phyloP scores from a whole-genome alignment of 2,329 filamentous ascomycete genomes.

The Didymella arachidicola region DNA sequence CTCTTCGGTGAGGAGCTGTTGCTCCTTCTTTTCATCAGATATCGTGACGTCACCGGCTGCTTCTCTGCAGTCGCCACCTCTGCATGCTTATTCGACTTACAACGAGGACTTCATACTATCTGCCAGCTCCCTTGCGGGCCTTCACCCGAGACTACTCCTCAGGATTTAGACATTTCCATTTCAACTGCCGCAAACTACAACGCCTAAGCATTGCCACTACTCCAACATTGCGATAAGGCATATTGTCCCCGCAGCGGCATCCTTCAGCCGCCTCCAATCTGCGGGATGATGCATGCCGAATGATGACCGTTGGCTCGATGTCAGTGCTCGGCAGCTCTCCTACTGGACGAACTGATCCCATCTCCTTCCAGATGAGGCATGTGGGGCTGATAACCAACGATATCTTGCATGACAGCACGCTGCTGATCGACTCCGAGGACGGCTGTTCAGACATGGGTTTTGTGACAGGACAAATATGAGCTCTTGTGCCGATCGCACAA shows the following conservation, averaged over 20 bases:
- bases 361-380: conserved; percentile 12
- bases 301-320: background rate
- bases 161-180: background rate
- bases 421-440: background rate
- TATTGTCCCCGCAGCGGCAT: conserved; percentile 3
- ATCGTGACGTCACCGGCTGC: background rate
- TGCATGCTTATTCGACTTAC: background rate
- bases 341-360: background rate
- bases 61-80: background rate
- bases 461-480: background rate
- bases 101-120: background rate
- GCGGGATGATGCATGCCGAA: conserved; percentile 7
- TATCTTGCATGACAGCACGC: conserved; percentile 5
- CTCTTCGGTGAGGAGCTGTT: background rate
- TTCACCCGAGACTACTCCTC: background rate
- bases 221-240: conserved; percentile 2
- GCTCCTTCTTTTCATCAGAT: background rate
- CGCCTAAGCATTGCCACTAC: background rate
- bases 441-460: background rate
- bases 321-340: conserved; percentile 5
- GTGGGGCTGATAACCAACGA: conserved; percentile 18
- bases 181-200: background rate
- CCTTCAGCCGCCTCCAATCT: conserved; percentile 6
- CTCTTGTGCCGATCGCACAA: background rate
- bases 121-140: too few species aligned